Conservation (phyloP, 139 green algal genomes). For the Astrephomene gubernaculifera region DNA sequence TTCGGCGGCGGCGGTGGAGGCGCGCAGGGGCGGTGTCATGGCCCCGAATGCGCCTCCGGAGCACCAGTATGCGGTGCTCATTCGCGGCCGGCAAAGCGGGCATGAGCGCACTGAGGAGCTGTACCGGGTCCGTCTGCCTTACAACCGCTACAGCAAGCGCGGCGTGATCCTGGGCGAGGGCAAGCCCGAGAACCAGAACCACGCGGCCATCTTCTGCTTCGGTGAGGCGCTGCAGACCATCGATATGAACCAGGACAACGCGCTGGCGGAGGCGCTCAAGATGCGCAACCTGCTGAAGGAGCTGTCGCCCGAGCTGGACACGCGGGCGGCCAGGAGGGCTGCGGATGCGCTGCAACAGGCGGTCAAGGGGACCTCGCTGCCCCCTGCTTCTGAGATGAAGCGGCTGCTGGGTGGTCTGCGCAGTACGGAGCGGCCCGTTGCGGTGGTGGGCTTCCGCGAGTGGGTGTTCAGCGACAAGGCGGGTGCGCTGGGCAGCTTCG, state of each 20-base stretch:
- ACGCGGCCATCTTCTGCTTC: constrained; percentile 80
- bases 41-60: not conserved
- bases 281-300: constrained; percentile 68
- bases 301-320: not conserved
- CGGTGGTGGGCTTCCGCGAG: constrained; percentile 78
- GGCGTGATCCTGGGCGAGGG: constrained; percentile 78
- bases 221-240: constrained; percentile 83
- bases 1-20: not conserved
- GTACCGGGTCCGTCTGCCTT: constrained; percentile 72
- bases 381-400: constrained; percentile 1
- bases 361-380: not conserved
- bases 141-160: constrained; percentile 50
- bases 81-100: not conserved
- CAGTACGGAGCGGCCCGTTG: constrained; percentile 49
- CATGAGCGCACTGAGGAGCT: constrained; percentile 36
- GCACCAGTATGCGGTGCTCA: constrained; percentile 29
- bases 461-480: constrained; percentile 77
- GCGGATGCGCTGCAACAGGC: not conserved
- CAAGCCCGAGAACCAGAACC: constrained; percentile 91
- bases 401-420: not conserved
- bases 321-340: not conserved
- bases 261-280: constrained; percentile 86
- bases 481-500: constrained; percentile 74
- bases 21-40: not conserved
- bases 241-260: constrained; percentile 92